phyloP scores from a whole-genome alignment of 129 eudicot genomes.

The Smallanthus sonchifolius region DNA sequence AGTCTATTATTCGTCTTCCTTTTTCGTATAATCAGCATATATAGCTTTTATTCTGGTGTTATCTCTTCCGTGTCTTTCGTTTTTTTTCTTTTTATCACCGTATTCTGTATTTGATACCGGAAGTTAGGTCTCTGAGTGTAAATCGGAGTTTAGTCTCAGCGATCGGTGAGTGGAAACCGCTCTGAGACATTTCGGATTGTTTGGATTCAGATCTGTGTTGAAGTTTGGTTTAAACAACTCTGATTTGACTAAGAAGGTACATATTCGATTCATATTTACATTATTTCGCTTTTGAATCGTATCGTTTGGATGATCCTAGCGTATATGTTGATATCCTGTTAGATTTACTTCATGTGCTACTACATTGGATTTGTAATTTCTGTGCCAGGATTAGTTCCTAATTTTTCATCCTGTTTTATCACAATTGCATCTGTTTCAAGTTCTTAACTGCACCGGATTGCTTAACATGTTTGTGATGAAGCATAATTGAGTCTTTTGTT shows the following conservation, averaged over 20 bases:
- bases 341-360: background rate
- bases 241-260: background rate
- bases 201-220: conserved; percentile 2
- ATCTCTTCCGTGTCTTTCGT: background rate
- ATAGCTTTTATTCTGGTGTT: background rate
- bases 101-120: background rate
- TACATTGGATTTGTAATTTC: background rate
- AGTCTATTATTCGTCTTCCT: background rate
- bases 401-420: background rate
- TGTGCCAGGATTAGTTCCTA: background rate
- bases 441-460: background rate
- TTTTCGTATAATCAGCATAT: background rate
- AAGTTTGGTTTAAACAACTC: background rate
- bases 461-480: background rate
- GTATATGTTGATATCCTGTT: background rate
- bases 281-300: background rate
- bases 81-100: background rate
- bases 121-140: background rate
- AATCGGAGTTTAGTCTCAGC: conserved; percentile 15
- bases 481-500: background rate
- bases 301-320: background rate
- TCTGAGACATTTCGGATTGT: background rate
- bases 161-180: background rate
- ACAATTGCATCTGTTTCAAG: background rate
- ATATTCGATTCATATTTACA: background rate